Evolutionary conservation across 176 grass and related monocot genomes (phyloP).

Genomic region (Saccharum spontaneum): DNA sequence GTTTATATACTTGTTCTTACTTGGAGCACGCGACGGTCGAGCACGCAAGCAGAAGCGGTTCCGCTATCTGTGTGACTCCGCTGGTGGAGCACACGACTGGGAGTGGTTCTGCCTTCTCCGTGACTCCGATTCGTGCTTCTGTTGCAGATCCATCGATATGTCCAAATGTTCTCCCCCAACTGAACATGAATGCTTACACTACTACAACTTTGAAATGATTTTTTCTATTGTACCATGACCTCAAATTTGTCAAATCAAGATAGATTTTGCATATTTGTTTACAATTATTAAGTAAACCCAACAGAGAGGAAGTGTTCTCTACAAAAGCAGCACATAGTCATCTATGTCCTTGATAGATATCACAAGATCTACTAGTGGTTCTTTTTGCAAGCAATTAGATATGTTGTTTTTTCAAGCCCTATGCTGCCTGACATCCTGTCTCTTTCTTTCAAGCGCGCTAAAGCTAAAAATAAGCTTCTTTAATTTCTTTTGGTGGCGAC

Average conservation of each 20-base stretch:
- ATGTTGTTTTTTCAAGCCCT: background rate
- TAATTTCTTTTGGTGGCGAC: too few species aligned
- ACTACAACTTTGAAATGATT: background rate
- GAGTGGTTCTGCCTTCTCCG: too few species aligned
- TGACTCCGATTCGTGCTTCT: too few species aligned
- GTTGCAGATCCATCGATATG: too few species aligned
- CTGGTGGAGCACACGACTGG: too few species aligned
- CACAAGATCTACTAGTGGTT: background rate
- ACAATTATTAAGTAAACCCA: background rate
- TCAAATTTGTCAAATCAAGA: background rate
- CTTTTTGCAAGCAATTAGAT: background rate
- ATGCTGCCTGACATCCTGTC: background rate
- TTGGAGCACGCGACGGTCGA: too few species aligned
- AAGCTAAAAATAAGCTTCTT: too few species aligned
- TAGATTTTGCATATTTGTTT: background rate
- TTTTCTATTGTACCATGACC: background rate
- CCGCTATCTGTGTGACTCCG: too few species aligned
- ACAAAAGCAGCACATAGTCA: background rate
- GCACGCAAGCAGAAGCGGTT: too few species aligned
- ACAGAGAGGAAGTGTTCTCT: background rate
- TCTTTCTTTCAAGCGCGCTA: too few species aligned
- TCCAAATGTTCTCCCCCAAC: background rate
- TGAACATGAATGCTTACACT: background rate
- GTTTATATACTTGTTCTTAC: too few species aligned
- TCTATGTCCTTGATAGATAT: constrained; percentile 16